Evolutionary conservation across 2,329 filamentous ascomycete species (phyloP).

Genomic region (Dichotomopilus funicola): DNA sequence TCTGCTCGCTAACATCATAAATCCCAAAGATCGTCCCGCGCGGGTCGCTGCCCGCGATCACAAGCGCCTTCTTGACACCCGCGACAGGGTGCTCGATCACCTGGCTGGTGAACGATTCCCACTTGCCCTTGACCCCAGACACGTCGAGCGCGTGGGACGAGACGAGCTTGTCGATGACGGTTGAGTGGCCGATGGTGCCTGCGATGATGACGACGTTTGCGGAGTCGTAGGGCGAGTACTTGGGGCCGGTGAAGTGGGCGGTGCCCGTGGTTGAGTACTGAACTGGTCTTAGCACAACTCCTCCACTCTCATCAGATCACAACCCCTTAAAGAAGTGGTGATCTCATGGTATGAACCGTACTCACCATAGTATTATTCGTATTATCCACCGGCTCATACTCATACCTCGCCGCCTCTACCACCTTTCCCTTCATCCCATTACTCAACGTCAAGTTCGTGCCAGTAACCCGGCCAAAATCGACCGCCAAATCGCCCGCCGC

Average conservation of each 20-base stretch:
- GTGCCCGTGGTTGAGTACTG: conserved; percentile 39
- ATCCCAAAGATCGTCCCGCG: conserved; percentile 63
- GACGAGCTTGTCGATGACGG: conserved; percentile 53
- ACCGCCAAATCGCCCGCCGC: conserved; percentile 59
- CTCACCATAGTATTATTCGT: conserved; percentile 43
- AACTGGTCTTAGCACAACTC: background rate
- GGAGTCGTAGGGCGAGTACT: conserved; percentile 35
- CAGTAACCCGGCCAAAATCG: conserved; percentile 67
- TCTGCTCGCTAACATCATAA: conserved; percentile 67
- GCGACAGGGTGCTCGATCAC: conserved; percentile 52
- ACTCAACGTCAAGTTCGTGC: conserved; percentile 54
- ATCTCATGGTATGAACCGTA: too few relatives aligned
- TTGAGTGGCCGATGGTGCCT: conserved; percentile 60
- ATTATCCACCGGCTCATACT: conserved; percentile 38
- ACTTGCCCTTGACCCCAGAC: conserved; percentile 51
- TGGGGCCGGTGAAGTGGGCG: conserved; percentile 39
- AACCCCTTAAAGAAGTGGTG: too few relatives aligned
- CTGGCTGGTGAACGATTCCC: conserved; percentile 61
- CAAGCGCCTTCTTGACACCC: conserved; percentile 51
- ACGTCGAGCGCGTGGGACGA: conserved; percentile 51
- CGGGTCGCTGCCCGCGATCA: conserved; percentile 61
- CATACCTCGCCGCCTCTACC: conserved; percentile 34
- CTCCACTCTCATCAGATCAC: too few relatives aligned
- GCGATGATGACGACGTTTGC: conserved; percentile 56
- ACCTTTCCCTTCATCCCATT: conserved; percentile 34